Evolutionary conservation across 1,284 basidiomycete genomes (phyloP), one percentile per base, ranked within the genome.

Genomic region (Thelephora terrestris): DNA sequence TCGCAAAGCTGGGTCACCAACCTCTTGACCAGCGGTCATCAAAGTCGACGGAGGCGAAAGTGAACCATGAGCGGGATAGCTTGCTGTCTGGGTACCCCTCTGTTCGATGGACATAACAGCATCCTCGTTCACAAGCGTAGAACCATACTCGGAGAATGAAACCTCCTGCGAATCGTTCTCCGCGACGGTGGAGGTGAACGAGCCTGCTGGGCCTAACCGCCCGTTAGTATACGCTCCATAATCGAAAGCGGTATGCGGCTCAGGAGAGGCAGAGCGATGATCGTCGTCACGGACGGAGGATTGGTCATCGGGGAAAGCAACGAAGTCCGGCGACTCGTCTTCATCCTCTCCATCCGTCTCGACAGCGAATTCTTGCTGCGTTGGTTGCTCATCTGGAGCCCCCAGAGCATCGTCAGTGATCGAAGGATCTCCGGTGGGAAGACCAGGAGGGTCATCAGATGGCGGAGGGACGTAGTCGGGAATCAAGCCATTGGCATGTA

Each of bases 131-230:
- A 58, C 46, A 10, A 58, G 51, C 18, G 59, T 59, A 17, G 57
- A 57, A 6, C 55, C 50, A 46, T 57, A 58, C 7, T 58, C 51
- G 25, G 58, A 54, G 2, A 32, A 20, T 5, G 56, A 61, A 7
- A 54, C 55, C 27, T 65, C 60, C 48, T 68, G 64, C n/a, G 56
- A 57, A 38, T 70, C 69, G 51, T 72, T 62, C 56, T 75, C 69
- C 40, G 71, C 61, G 18, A 76, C 58, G 18, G 76, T 79, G 25
- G 76, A 68, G 6, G 75, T 68, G 40, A 66, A 62, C 12, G 73
- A 74, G 48, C 50, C 35, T 37, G 43, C 52, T 37, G 40, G 48
- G n/a, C 25, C 55, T 16, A 55, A 52, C 50, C 60, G 59, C 45
- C 50, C 34, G 37, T 58, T 57, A 54, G 50, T 51, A 43, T 52